These are phyloP conservation scores for Penicillium paradoxum DNA, from an alignment of 495 filamentous ascomycete species.

Conservation along the genomic window DNA sequence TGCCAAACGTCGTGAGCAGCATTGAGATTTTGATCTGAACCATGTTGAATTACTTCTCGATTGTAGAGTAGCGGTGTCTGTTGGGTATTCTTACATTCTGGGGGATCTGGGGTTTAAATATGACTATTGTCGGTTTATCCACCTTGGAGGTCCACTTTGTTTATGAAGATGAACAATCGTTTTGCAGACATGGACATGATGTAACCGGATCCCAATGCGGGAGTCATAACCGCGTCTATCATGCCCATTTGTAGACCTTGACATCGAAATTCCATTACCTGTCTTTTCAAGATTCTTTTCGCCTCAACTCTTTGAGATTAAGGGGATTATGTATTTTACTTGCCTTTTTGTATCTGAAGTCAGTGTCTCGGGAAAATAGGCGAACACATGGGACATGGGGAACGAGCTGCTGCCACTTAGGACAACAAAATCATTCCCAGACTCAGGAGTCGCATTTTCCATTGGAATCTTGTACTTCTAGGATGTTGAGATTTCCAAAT, in stretches of 20 bases:
- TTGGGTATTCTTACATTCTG: background rate
- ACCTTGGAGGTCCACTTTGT: background rate
- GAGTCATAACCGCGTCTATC: slow-evolving; percentile 1
- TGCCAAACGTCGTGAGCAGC: slow-evolving; percentile 7
- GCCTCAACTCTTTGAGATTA: too few relatives aligned
- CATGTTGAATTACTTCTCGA: background rate
- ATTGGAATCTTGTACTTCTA: too few relatives aligned
- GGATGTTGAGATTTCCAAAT: too few relatives aligned
- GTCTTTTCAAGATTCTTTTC: too few relatives aligned
- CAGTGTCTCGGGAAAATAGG: too few relatives aligned
- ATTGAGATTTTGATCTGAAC: slow-evolving; percentile 4
- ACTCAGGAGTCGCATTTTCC: too few relatives aligned
- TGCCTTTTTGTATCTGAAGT: too few relatives aligned
- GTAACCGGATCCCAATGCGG: slow-evolving; percentile 1
- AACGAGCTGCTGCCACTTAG: too few relatives aligned
- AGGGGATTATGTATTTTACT: too few relatives aligned
- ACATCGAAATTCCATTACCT: too few relatives aligned
- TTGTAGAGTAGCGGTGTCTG: background rate
- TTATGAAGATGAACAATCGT: background rate
- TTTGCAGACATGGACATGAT: background rate
- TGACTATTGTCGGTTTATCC: background rate
- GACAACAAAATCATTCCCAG: too few relatives aligned
- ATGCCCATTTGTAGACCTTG: background rate
- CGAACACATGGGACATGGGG: too few relatives aligned
- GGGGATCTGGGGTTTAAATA: background rate